These are phyloP conservation scores for Mycena kentingensis DNA, from an alignment of 768 basidiomycete species.

Conservation along the genomic window DNA sequence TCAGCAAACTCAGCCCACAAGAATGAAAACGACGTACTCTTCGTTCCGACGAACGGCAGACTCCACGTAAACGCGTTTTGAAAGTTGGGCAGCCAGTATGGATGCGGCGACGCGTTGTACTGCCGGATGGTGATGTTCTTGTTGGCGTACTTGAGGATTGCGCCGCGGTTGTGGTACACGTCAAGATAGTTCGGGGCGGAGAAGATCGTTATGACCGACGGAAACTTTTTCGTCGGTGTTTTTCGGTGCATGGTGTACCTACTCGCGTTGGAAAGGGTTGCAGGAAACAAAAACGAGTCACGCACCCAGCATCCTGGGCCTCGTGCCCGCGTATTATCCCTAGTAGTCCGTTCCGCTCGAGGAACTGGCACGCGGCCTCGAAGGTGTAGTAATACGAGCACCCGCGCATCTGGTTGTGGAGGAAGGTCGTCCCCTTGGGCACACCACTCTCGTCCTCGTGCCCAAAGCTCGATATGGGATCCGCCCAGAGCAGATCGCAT, in stretches of 20 bases:
- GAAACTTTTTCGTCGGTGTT: slow-evolving; percentile 93
- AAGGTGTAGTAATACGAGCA: slow-evolving; percentile 95
- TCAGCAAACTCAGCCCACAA: slow-evolving; percentile 24
- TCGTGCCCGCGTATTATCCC: slow-evolving; percentile 96
- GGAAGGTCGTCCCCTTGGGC: slow-evolving; percentile 58
- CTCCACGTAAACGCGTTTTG: slow-evolving; percentile 99
- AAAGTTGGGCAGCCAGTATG: slow-evolving; percentile 96
- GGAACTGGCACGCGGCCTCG: slow-evolving; percentile 88
- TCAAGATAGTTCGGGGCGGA: slow-evolving; percentile 97
- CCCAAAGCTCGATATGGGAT: slow-evolving; percentile 88
- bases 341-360: slow-evolving; percentile 88
- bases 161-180: slow-evolving; percentile 94
- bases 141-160: slow-evolving; percentile 95
- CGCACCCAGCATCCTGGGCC: slow-evolving; percentile 93
- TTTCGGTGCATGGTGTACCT: slow-evolving; percentile 95
- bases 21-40: slow-evolving; percentile 61
- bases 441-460: slow-evolving; percentile 70
- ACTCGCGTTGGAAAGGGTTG: slow-evolving; percentile 4
- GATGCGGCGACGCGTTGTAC: slow-evolving; percentile 78
- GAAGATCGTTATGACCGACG: slow-evolving; percentile 97
- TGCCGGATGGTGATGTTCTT: slow-evolving; percentile 96
- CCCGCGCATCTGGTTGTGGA: slow-evolving; percentile 85
- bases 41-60: slow-evolving; percentile 94
- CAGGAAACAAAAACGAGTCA: slow-evolving; percentile 7
- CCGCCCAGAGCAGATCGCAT: slow-evolving; percentile 96